A percentile compares a stretch with the other conserved stretches of the same genome.
These are phyloP conservation scores for Penicillium rolfsii DNA, from an alignment of 2,329 filamentous ascomycete species.

Conservation along the genomic window DNA sequence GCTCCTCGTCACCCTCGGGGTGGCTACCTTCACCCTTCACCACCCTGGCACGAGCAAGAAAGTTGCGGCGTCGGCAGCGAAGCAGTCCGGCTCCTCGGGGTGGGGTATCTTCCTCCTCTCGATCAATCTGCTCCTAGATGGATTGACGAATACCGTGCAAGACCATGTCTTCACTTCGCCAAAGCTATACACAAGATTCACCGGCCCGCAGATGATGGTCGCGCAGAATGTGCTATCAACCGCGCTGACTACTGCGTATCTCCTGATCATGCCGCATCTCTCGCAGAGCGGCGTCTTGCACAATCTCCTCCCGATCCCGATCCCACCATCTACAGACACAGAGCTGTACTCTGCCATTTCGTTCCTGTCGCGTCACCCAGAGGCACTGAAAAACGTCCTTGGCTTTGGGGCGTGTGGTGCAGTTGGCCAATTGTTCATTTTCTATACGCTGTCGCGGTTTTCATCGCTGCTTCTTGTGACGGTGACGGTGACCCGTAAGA, in stretches of 20 bases:
- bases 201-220: constrained; percentile 99
- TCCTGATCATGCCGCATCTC: constrained; percentile 79
- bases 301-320: constrained; percentile 68
- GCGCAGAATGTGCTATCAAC: constrained; percentile 91
- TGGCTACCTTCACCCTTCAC: constrained; percentile 93
- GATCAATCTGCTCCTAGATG: constrained; percentile 93
- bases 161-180: constrained; percentile 81
- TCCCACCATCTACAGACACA: constrained; percentile 61
- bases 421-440: constrained; percentile 95
- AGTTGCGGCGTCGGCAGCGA: constrained; percentile 51
- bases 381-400: constrained; percentile 83
- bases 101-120: constrained; percentile 77
- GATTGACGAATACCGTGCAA: constrained; percentile 93
- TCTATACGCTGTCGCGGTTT: constrained; percentile 92
- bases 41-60: constrained; percentile 65
- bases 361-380: constrained; percentile 79
- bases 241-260: constrained; percentile 72
- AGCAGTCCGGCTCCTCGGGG: constrained; percentile 67
- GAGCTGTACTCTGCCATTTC: constrained; percentile 78
- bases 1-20: constrained; percentile 83
- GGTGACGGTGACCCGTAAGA: constrained; percentile 96
- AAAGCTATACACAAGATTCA: constrained; percentile 71
- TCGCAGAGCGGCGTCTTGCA: constrained; percentile 66
- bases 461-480: constrained; percentile 90
- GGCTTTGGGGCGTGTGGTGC: constrained; percentile 90